Evolutionary conservation across 1,284 basidiomycete genomes (phyloP), one percentile per base, ranked within the genome.

Genomic region (Rhodotorula sp.): DNA sequence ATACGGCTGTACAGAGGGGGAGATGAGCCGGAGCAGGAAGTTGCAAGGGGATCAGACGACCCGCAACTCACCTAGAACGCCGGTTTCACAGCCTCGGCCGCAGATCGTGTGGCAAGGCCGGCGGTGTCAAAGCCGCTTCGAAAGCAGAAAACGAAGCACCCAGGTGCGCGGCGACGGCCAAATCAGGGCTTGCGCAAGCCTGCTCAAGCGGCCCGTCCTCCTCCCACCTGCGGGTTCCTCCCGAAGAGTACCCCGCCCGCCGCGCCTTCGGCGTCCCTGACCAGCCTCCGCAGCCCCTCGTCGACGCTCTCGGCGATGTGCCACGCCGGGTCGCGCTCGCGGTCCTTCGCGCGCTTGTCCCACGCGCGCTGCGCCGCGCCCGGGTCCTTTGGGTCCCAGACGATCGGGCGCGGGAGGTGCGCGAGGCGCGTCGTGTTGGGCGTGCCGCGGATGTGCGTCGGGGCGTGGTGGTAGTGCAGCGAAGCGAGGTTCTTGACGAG

Each of bases 331-430:
- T 67, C 59, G 10, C 48, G 49, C 27, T 17, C 46, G 4, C 9
- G n/a, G 14, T 67, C 67, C 52, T 45, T 56, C 45, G 23, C 34
- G 10, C 70, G 60, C 49, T 64, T 67, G 10, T 56, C 53, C 21
- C 25, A 50, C 2, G 60, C 57, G 17, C 61, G 67, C 0, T 23
- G 9, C 9, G 70, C 70, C 19, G 65, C 65, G 1, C 14, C 19
- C 4, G 73, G 70, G 21, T 71, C 61, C n/a, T 64, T 48, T 44
- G 73, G 64, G 41, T 74, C 52, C 73, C 73, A 74, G 44, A 14
- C 23, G 61, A 73, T 64, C 44, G 66, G 66, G 2, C n/a, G 48
- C 3, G 64, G 61, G 9, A 59, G 46, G 34, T 66, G 64, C 34
- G 67, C 55, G 5, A 68, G 61, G 10, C 68, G 67, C 25, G 50